Base-by-base conservation (phyloP, 2,329 filamentous ascomycete species). In the Alternaria ethzedia region DNA sequence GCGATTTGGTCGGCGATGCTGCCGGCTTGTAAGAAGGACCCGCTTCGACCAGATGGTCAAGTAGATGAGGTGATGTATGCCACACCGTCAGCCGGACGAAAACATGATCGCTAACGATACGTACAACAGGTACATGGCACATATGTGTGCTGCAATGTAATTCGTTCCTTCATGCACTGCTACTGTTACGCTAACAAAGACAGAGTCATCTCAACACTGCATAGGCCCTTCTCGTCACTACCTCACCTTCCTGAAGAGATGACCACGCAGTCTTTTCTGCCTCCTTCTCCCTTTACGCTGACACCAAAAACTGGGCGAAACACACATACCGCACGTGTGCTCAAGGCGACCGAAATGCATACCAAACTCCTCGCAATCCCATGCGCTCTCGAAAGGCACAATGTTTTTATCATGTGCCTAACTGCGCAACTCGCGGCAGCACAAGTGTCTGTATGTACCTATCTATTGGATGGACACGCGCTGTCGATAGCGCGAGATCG, bases 1-100 rank as follows among this genome's bases (percentile, higher is more conserved):
- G 85, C 86, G 11, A 92, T 92, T 73, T 97, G 93, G 91, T 86
- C 88, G 57, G 87, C 94, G 52, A 89, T 95, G 69, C 83, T 97
- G 1, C 94, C 94, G 0, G 83, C 86, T 11, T 84, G 85, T 21
- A 96, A 96, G 80, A 86, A 85, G 61, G 87, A 92, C 65, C 85
- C 92, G 15, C 80, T 96, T 61, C 86, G 87, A 59, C 86, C 86
- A 59, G 86, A 90, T 69, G 91, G 92, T 9, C 85, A 87, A 10
- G 63, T 94, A 4, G 94, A 97, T 76, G 92, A 97, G 80, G 90
- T 97, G 86, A 90, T 97, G 83, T 65, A 57, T 10, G 51, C 46
- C 26, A 17, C 25, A 17, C 57, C 5, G 13, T 12, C 21, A n/a
- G 10, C 20, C 25, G 13, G 3, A 23, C 17, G 7, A 41, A 17